Conservation (phyloP, 2,329 filamentous ascomycete genomes). For the Aureobasidium pullulans region DNA sequence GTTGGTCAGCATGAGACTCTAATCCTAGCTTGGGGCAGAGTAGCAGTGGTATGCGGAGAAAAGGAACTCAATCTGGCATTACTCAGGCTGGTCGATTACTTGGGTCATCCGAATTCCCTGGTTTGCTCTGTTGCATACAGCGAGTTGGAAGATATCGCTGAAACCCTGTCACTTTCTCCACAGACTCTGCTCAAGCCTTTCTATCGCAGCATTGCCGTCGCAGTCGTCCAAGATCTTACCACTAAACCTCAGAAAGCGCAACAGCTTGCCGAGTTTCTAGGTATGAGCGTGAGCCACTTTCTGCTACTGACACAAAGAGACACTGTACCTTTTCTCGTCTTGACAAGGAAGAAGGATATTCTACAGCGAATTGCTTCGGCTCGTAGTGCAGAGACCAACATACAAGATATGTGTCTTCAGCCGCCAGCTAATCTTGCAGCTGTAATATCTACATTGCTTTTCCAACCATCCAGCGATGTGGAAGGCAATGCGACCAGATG, state of each 20-base stretch:
- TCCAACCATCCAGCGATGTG: constrained; percentile 55
- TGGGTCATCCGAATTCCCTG: constrained; percentile 75
- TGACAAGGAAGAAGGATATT: constrained; percentile 68
- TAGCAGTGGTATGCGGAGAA: constrained; percentile 69
- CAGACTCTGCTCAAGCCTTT: constrained; percentile 73
- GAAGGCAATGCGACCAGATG: constrained; percentile 62
- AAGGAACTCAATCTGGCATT: constrained; percentile 82
- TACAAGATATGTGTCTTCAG: constrained; percentile 56
- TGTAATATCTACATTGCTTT: constrained; percentile 52
- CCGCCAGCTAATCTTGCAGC: constrained; percentile 49
- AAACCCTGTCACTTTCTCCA: constrained; percentile 54
- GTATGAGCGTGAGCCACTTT: constrained; percentile 66
- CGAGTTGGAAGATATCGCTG: constrained; percentile 69
- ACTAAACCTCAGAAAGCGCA: constrained; percentile 74
- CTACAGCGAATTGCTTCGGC: constrained; percentile 75
- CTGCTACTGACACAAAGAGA: constrained; percentile 69
- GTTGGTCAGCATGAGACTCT: constrained; percentile 71
- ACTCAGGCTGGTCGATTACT: constrained; percentile 74
- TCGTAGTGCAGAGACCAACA: constrained; percentile 40
- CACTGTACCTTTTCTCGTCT: constrained; percentile 78
- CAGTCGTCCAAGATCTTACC: constrained; percentile 73
- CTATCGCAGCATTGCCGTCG: constrained; percentile 78
- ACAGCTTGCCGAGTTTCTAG: constrained; percentile 71
- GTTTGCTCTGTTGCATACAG: constrained; percentile 76
- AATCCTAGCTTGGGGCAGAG: constrained; percentile 76